Conservation (phyloP, 1,139 yeast species). For the Yamadazyma oceani region DNA sequence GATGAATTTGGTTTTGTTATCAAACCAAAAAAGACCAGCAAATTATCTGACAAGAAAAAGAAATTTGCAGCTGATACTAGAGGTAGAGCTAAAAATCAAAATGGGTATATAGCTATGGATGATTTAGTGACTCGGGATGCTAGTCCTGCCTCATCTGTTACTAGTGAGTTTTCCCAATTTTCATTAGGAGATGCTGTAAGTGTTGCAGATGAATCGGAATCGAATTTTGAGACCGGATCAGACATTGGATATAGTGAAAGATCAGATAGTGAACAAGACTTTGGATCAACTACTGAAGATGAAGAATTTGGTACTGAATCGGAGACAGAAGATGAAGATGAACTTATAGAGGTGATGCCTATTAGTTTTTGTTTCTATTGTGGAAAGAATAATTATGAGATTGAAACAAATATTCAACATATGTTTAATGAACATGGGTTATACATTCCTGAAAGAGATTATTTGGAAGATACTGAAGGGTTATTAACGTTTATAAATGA, state of each 20-base stretch:
- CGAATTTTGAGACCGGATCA: slow-evolving; percentile 43
- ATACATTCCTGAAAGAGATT: slow-evolving; percentile 50
- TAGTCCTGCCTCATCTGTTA: slow-evolving; percentile 56
- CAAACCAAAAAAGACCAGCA: slow-evolving; percentile 21
- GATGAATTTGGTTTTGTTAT: slow-evolving; percentile 69
- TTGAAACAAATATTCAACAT: slow-evolving; percentile 47
- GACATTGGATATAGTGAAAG: slow-evolving; percentile 20
- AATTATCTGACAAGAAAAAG: slow-evolving; percentile 8
- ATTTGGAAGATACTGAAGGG: slow-evolving; percentile 43
- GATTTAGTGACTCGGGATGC: slow-evolving; percentile 25
- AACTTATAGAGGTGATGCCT: slow-evolving; percentile 26
- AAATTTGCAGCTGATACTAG: slow-evolving; percentile 9
- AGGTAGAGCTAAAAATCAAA: slow-evolving; percentile 7
- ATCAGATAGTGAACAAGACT: slow-evolving; percentile 20
- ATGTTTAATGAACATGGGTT: slow-evolving; percentile 51
- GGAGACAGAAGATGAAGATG: slow-evolving; percentile 25
- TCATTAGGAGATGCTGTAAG: slow-evolving; percentile 56
- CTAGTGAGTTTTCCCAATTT: slow-evolving; percentile 61
- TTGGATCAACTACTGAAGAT: slow-evolving; percentile 20
- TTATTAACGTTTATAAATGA: slow-evolving; percentile 46
- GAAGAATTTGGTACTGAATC: slow-evolving; percentile 26
- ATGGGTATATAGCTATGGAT: slow-evolving; percentile 23
- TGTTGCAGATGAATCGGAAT: slow-evolving; percentile 38
- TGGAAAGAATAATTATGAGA: slow-evolving; percentile 34
- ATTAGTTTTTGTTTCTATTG: slow-evolving; percentile 43